Base-by-base conservation (phyloP, 805 yeast genomes). In the Wickerhamomyces mucosus region DNA sequence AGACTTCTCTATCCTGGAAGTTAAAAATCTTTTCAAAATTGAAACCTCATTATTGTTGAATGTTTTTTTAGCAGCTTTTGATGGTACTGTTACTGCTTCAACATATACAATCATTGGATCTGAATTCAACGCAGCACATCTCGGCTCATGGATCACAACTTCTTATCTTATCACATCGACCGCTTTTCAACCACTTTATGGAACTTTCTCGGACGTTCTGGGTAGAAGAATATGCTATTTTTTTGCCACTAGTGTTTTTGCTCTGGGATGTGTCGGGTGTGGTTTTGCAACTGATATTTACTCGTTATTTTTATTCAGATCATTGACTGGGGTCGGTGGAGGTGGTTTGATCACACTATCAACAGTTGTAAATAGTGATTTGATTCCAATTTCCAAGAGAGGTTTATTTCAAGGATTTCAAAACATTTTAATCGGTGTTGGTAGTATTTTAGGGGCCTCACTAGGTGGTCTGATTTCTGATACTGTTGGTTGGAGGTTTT, bases 61-160 rank as follows among this genome's bases (percentile, higher is more conserved):
- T 32, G 67, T 63, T 2, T 64, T 67, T 31, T 51, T 67, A 11
- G 53, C 66, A 9, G 69, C 69, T 3, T 63, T 68, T 40, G 72
- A 67, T 39, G 58, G 65, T 3, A 66, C 72, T 5, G 59, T 68
- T 24, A 64, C 69, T 9, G 70, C 72, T 4, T 62, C 70, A 5
- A 65, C 67, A 2, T 66, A 65, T 35, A 58, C 70, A 14, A 52
- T 61, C 21, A 65, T 67, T 20, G 72, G 72, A 3, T 58, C 61
- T 27, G 58, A 59, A 31, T 58, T 58, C 29, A 43, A 53, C 14
- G 57, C 60, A 8, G 55, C 55, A 13, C 39, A 52, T 25, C 33
- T 58, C 11, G 63, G 63, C 12, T 52, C 61, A 4, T 61, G 67
- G 66, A 58, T 63, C 23, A 60, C 67, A 3, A 56, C 66, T 4